These are phyloP conservation scores for Saururus chinensis DNA, from an alignment of 164 flowering plant species.

Conservation along the genomic window DNA sequence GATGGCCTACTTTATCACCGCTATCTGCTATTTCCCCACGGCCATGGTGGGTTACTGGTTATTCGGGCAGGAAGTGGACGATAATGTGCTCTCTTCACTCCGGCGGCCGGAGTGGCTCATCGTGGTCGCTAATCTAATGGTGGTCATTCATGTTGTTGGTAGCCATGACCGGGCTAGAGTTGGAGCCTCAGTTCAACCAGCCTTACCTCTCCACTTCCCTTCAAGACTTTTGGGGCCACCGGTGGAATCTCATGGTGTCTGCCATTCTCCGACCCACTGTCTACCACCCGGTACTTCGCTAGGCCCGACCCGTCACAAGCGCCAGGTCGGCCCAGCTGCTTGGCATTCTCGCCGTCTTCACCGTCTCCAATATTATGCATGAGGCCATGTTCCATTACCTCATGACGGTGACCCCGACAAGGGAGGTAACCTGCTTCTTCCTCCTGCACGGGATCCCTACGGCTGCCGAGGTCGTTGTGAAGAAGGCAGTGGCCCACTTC, in stretches of 20 bases:
- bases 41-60: slow-evolving; percentile 83
- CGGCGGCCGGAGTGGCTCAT: slow-evolving; percentile 75
- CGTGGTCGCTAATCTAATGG: slow-evolving; percentile 76
- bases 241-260: slow-evolving; percentile 18
- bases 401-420: too few species aligned
- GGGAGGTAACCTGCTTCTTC: too few species aligned
- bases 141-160: too few species aligned
- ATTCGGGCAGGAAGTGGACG: slow-evolving; percentile 73
- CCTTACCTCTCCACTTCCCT: slow-evolving; percentile 15
- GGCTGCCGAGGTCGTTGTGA: too few species aligned
- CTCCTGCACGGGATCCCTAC: too few species aligned
- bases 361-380: too few species aligned
- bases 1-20: slow-evolving; percentile 55
- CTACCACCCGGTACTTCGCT: slow-evolving; percentile 10
- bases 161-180: slow-evolving; percentile 1
- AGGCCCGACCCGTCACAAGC: too few species aligned
- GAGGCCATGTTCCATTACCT: too few species aligned
- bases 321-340: too few species aligned
- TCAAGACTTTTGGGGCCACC: slow-evolving; percentile 16
- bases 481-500: too few species aligned
- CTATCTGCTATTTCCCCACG: too few species aligned
- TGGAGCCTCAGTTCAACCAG: slow-evolving; percentile 13
- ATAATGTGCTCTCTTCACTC: slow-evolving; percentile 64
- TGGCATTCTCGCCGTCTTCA: too few species aligned
- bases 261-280: slow-evolving; percentile 10